Conservation (phyloP, 768 basidiomycete genomes). For the Russula sp. region DNA sequence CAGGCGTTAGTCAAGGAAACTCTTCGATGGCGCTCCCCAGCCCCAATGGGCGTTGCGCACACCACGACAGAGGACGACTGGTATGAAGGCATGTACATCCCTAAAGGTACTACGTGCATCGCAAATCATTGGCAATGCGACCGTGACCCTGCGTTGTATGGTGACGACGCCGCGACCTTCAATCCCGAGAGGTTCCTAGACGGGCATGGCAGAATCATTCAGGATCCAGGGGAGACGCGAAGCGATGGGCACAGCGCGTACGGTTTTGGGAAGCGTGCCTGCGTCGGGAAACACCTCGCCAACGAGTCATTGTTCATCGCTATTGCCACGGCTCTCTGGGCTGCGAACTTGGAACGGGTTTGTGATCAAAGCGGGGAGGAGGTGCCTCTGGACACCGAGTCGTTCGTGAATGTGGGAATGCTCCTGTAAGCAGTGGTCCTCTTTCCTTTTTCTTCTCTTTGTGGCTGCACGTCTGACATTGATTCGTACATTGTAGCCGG, state of each 20-base stretch:
- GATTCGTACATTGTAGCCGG: not conserved
- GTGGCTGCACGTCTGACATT: no score
- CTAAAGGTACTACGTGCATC: no score
- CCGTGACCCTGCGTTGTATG: constrained; percentile 5
- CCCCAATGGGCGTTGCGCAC: not conserved
- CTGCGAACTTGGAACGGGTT: not conserved
- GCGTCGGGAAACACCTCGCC: constrained; percentile 21
- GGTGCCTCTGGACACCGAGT: not conserved
- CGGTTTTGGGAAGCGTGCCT: constrained; percentile 18
- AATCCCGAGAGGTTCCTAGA: constrained; percentile 18
- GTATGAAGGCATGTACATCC: no score
- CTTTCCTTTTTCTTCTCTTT: no score
- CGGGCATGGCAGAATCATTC: not conserved
- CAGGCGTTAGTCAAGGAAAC: no score
- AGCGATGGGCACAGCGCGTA: constrained; percentile 12
- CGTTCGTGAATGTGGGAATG: not conserved
- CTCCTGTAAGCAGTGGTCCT: not conserved
- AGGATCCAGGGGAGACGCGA: not conserved
- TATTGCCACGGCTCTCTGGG: constrained; percentile 20
- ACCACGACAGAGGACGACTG: constrained; percentile 8
- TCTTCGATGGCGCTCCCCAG: not conserved
- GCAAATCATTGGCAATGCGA: constrained; percentile 20
- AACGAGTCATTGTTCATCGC: constrained; percentile 21
- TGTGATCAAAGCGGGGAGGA: constrained; percentile 6
- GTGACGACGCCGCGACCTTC: constrained; percentile 11